Percentiles rank a stretch among this genome's conserved stretches.
Evolutionary conservation across 306 rosid genomes (phyloP).

Genomic region (Cicer bijugum): DNA sequence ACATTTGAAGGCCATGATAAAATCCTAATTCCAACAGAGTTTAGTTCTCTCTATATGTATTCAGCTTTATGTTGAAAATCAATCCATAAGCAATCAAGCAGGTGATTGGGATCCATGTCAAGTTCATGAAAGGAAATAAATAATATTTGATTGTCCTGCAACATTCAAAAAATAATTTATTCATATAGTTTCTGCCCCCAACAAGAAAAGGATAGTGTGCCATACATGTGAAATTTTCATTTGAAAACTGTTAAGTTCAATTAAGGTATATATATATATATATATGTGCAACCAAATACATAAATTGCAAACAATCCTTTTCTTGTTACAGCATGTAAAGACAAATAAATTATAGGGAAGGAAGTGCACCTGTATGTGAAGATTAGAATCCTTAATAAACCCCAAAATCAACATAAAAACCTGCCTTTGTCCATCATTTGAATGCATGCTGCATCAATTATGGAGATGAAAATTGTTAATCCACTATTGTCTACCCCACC

Average conservation of each 20-base stretch:
- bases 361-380: slow-evolving; percentile 14
- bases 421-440: background rate
- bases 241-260: background rate
- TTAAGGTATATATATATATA: background rate
- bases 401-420: background rate
- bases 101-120: no score
- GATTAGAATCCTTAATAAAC: slow-evolving; percentile 30
- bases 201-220: slow-evolving; percentile 31
- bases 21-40: no score
- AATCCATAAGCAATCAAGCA: no score
- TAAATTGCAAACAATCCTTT: slow-evolving; percentile 37
- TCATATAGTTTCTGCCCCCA: background rate
- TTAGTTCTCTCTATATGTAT: no score
- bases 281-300: background rate
- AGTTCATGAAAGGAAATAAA: background rate
- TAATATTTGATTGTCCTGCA: slow-evolving; percentile 7
- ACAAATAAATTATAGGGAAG: background rate
- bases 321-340: slow-evolving; percentile 15
- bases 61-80: no score
- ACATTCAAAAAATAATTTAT: background rate
- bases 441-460: background rate
- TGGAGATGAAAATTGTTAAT: background rate
- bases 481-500: slow-evolving; percentile 11
- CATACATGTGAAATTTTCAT: background rate
- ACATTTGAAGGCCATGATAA: no score